Evolutionary conservation across 2,329 filamentous ascomycete species (phyloP).

Genomic region (Diaporthe sp.): DNA sequence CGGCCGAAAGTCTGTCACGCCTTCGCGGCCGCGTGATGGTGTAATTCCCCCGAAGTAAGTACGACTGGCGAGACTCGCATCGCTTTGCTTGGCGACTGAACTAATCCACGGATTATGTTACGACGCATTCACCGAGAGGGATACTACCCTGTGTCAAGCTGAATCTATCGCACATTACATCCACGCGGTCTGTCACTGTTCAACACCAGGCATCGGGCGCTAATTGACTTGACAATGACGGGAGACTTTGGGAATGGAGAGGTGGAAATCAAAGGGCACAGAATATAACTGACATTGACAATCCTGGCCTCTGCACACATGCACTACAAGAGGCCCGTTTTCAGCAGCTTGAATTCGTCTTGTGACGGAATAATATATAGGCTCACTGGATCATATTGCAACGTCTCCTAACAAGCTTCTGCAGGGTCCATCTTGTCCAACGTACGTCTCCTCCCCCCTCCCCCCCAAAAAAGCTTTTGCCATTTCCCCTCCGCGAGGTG

Average conservation of each 20-base stretch:
- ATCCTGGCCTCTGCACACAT: not conserved
- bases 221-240: not conserved
- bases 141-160: not conserved
- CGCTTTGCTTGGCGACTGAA: not conserved
- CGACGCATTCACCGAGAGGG: no score
- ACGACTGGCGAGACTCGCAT: not conserved
- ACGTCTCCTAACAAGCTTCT: not conserved
- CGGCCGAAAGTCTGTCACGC: slow-evolving; percentile 17
- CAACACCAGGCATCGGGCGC: not conserved
- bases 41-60: not conserved
- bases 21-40: slow-evolving; percentile 2
- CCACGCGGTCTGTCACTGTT: not conserved
- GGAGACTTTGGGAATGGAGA: no score
- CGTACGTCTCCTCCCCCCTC: no score
- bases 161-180: not conserved
- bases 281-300: not conserved
- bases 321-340: not conserved
- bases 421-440: not conserved
- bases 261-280: not conserved
- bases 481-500: not conserved
- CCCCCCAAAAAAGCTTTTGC: not conserved
- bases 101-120: no score
- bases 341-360: no score
- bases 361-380: not conserved
- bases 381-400: not conserved